Percentiles rank a stretch among this genome's conserved stretches.
These are phyloP conservation scores for Aspergillus sp. DNA, from an alignment of 2,329 filamentous ascomycete species.

Conservation along the genomic window DNA sequence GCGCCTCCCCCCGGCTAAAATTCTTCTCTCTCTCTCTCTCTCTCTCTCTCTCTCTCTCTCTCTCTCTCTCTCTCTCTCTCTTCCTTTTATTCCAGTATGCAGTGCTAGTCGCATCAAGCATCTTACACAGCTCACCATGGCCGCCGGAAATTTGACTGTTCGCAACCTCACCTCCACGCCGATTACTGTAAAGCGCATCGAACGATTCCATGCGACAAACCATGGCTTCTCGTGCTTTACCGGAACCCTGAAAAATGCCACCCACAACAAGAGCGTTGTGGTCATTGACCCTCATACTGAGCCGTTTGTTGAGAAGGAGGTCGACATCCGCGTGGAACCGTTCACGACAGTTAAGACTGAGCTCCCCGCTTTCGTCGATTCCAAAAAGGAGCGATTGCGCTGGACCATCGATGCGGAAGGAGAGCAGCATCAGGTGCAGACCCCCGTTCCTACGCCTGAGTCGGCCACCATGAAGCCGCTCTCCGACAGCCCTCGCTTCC, in stretches of 20 bases:
- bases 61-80: no score
- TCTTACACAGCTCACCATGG: slow-evolving; percentile 19
- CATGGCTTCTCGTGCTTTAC: slow-evolving; percentile 37
- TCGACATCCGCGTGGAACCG: slow-evolving; percentile 58
- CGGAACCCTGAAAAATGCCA: slow-evolving; percentile 37
- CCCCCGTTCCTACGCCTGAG: slow-evolving; percentile 55
- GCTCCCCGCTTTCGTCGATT: slow-evolving; percentile 53
- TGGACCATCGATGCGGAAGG: slow-evolving; percentile 62
- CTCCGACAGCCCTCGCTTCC: slow-evolving; percentile 44
- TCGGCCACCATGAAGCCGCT: slow-evolving; percentile 57
- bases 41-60: no score
- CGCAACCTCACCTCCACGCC: slow-evolving; percentile 72
- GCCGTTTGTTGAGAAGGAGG: slow-evolving; percentile 55
- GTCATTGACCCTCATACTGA: slow-evolving; percentile 46
- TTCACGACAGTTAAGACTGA: slow-evolving; percentile 62
- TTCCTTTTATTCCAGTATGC: neutral
- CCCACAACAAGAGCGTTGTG: slow-evolving; percentile 39
- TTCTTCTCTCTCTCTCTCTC: no score
- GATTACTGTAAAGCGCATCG: slow-evolving; percentile 65
- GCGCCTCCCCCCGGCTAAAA: no score
- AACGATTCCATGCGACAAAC: slow-evolving; percentile 60
- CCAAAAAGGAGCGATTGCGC: slow-evolving; percentile 59
- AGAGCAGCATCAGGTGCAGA: slow-evolving; percentile 65
- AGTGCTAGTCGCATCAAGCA: neutral
- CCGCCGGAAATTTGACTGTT: slow-evolving; percentile 54